Conservation (phyloP, 805 yeast species). For the Kockiozyma suomiensis region DNA sequence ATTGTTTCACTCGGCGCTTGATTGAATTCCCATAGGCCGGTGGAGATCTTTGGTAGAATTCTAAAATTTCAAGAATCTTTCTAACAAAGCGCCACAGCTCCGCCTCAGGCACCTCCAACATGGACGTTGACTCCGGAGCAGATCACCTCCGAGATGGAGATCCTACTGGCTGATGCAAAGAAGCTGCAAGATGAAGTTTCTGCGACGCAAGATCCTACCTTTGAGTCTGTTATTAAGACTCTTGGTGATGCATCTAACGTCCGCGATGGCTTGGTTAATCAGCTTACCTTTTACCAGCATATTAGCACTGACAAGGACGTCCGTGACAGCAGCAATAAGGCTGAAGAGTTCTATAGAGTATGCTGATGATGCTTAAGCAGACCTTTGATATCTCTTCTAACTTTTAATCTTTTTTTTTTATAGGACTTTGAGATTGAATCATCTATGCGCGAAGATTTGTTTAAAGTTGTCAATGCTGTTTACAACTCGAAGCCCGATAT, state of each 20-base stretch:
- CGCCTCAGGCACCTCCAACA: slow-evolving; percentile 49
- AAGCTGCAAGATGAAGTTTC: slow-evolving; percentile 59
- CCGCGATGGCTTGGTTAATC: slow-evolving; percentile 51
- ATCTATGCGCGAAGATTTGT: slow-evolving; percentile 67
- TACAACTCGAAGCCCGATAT: slow-evolving; percentile 45
- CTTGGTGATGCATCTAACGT: slow-evolving; percentile 56
- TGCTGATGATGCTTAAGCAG: too few relatives aligned
- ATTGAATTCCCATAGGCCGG: too few relatives aligned
- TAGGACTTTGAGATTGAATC: slow-evolving; percentile 65
- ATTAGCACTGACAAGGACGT: slow-evolving; percentile 66
- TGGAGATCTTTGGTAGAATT: too few relatives aligned
- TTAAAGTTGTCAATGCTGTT: slow-evolving; percentile 57
- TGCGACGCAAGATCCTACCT: slow-evolving; percentile 51
- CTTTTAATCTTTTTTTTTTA: slow-evolving; percentile 29
- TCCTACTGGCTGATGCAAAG: slow-evolving; percentile 49
- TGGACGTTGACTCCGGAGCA: slow-evolving; percentile 65
- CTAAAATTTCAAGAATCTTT: too few relatives aligned
- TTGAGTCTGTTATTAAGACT: slow-evolving; percentile 60
- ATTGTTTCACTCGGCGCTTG: too few relatives aligned
- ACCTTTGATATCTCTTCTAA: background rate
- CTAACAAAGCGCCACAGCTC: slow-evolving; percentile 16
- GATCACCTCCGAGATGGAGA: slow-evolving; percentile 49
- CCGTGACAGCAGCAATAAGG: slow-evolving; percentile 69
- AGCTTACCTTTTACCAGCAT: slow-evolving; percentile 68
- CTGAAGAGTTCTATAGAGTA: slow-evolving; percentile 50